Conservation (phyloP, 2,329 filamentous ascomycete genomes). For the Phialocephala sp. region DNA sequence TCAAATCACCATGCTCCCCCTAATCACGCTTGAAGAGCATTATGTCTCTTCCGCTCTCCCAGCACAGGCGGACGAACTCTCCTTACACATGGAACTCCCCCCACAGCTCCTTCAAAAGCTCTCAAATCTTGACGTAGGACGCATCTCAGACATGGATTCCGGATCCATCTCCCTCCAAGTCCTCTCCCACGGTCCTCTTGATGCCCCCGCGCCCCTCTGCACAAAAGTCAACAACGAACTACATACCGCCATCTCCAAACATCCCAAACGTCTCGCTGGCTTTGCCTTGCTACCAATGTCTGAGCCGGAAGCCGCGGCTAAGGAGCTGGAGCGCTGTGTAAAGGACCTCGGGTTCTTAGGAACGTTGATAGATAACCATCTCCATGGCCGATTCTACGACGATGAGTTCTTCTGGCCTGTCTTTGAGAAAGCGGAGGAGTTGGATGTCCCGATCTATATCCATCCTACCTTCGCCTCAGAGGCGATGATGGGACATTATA, state of each 20-base stretch:
- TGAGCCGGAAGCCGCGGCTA: conserved; percentile 45
- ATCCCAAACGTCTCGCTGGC: conserved; percentile 48
- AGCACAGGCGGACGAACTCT: conserved; percentile 21
- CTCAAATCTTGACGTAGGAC: conserved; percentile 28
- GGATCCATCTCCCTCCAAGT: conserved; percentile 39
- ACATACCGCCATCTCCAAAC: conserved; percentile 37
- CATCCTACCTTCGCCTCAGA: conserved; percentile 48
- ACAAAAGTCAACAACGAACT: conserved; percentile 44
- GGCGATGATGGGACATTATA: conserved; percentile 38
- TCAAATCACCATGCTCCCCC: conserved; percentile 31
- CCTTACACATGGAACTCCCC: conserved; percentile 7
- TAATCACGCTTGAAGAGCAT: conserved; percentile 53
- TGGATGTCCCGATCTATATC: conserved; percentile 51
- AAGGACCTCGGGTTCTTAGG: conserved; percentile 53
- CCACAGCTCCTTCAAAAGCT: conserved; percentile 32
- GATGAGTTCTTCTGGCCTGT: conserved; percentile 47
- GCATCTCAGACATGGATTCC: conserved; percentile 39
- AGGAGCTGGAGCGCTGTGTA: conserved; percentile 48
- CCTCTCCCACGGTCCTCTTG: conserved; percentile 41
- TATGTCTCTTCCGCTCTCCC: conserved; percentile 30
- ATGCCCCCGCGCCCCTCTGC: conserved; percentile 26
- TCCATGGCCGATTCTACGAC: conserved; percentile 50
- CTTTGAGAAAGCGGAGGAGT: conserved; percentile 44
- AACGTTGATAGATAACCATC: conserved; percentile 52
- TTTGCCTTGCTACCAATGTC: conserved; percentile 51